Conservation (phyloP, 805 yeast genomes). For the Candida boleticola region DNA sequence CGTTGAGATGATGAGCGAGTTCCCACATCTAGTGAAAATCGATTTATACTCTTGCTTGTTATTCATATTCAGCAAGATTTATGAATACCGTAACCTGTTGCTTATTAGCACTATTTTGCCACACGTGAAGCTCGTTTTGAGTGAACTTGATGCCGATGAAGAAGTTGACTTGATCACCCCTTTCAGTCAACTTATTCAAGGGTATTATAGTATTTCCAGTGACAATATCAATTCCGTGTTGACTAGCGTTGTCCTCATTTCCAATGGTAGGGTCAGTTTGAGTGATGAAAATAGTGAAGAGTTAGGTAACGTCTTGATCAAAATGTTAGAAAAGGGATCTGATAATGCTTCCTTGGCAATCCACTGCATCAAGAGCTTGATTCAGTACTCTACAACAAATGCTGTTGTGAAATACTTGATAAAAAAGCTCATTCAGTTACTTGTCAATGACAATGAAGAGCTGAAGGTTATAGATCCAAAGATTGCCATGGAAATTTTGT, state of each 20-base stretch:
- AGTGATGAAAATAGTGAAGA: slow-evolving; percentile 19
- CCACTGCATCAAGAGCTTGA: slow-evolving; percentile 62
- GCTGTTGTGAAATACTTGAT: slow-evolving; percentile 44
- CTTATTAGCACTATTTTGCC: slow-evolving; percentile 50
- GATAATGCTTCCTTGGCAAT: slow-evolving; percentile 29
- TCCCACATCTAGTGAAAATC: slow-evolving; percentile 65
- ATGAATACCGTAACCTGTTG: slow-evolving; percentile 40
- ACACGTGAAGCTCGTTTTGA: slow-evolving; percentile 32
- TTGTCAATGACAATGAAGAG: slow-evolving; percentile 13
- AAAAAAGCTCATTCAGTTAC: slow-evolving; percentile 39
- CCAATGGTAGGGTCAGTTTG: slow-evolving; percentile 32
- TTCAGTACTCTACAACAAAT: slow-evolving; percentile 30
- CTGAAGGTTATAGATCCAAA: slow-evolving; percentile 6
- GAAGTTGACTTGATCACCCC: slow-evolving; percentile 20
- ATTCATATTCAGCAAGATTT: slow-evolving; percentile 57
- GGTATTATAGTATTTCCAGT: slow-evolving; percentile 15
- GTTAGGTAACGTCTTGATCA: slow-evolving; percentile 23
- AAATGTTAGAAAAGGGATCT: slow-evolving; percentile 15
- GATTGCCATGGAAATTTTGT: slow-evolving; percentile 40
- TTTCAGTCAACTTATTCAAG: slow-evolving; percentile 24
- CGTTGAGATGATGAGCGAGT: slow-evolving; percentile 58
- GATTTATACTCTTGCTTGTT: slow-evolving; percentile 75
- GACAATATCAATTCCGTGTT: slow-evolving; percentile 26
- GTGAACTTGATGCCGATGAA: slow-evolving; percentile 14
- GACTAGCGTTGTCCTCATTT: slow-evolving; percentile 33